Evolutionary conservation across 129 eudicot genomes (phyloP).

Genomic region (Ambrosia trifida): DNA sequence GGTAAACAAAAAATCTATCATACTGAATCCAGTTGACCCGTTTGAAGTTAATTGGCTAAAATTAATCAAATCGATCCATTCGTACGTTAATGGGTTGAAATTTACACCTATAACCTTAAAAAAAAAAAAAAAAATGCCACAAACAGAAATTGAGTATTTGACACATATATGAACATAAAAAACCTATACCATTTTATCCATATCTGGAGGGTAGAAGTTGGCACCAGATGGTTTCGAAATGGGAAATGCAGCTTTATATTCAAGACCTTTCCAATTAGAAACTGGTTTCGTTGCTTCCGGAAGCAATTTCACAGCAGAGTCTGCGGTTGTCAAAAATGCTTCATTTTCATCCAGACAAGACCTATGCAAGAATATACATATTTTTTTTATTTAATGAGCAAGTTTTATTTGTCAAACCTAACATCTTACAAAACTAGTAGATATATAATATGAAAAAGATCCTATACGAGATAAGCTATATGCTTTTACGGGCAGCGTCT

Average conservation of each 20-base stretch:
- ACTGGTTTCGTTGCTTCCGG: conserved; percentile 65
- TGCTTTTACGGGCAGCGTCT: conserved; percentile 17
- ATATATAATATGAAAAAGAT: conserved; percentile 17
- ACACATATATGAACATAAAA: conserved; percentile 4
- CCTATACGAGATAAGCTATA: background rate
- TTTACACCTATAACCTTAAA: background rate
- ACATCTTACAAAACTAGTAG: background rate
- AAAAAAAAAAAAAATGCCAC: background rate
- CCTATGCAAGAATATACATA: conserved; percentile 41
- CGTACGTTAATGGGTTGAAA: background rate
- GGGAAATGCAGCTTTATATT: conserved; percentile 83
- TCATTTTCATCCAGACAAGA: conserved; percentile 83
- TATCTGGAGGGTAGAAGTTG: conserved; percentile 85
- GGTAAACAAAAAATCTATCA: background rate
- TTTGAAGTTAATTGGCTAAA: background rate
- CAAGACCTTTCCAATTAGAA: conserved; percentile 86
- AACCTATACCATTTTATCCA: conserved; percentile 80
- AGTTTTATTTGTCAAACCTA: background rate
- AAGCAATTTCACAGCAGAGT: conserved; percentile 69
- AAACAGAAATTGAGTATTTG: background rate
- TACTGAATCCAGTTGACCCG: background rate
- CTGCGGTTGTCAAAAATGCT: conserved; percentile 85
- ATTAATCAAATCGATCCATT: conserved; percentile 3
- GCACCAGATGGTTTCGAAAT: conserved; percentile 80
- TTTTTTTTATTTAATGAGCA: background rate